These are phyloP conservation scores for Mercurialis annua DNA, from an alignment of 345 rosid species.

Conservation along the genomic window DNA sequence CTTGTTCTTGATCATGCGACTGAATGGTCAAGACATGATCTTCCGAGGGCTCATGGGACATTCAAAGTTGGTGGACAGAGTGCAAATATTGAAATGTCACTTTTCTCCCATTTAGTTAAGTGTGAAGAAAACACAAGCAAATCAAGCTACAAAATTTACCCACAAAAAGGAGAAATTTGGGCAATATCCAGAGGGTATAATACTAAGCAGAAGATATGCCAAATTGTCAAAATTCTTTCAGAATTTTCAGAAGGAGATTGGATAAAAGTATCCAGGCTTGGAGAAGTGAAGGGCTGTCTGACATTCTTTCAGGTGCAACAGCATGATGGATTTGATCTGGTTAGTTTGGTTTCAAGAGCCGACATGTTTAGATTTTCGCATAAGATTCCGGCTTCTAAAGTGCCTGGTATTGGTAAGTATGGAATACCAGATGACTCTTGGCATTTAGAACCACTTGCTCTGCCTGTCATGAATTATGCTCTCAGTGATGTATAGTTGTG, in stretches of 20 bases:
- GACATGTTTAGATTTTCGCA: constrained; percentile 24
- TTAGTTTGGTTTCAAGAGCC: constrained; percentile 8
- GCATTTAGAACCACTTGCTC: constrained; percentile 29
- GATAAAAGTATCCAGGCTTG: constrained; percentile 8
- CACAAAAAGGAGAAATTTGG: constrained; percentile 27
- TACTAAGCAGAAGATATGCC: constrained; percentile 11
- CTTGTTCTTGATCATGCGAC: constrained; percentile 16
- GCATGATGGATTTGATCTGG: constrained; percentile 13
- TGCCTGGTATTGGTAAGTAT: constrained; percentile 13
- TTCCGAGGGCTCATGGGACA: constrained; percentile 19
- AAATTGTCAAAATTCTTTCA: constrained; percentile 19
- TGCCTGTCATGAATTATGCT: constrained; percentile 20
- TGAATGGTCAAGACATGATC: constrained; percentile 6
- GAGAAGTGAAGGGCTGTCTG: constrained; percentile 19
- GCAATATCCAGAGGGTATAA: constrained; percentile 21
- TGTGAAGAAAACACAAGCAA: not conserved
- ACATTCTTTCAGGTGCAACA: constrained; percentile 15
- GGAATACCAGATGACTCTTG: constrained; percentile 25
- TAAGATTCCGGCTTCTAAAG: constrained; percentile 24
- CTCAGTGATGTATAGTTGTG: too few species aligned
- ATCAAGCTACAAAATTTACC: constrained; percentile 19
- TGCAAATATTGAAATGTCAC: constrained; percentile 8
- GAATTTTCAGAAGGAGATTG: constrained; percentile 11
- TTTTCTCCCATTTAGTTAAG: constrained; percentile 11
- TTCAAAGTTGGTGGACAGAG: constrained; percentile 11